Evolutionary conservation across 2,329 filamentous ascomycete species (phyloP).

Genomic region (Neofusicoccum umdonicola): DNA sequence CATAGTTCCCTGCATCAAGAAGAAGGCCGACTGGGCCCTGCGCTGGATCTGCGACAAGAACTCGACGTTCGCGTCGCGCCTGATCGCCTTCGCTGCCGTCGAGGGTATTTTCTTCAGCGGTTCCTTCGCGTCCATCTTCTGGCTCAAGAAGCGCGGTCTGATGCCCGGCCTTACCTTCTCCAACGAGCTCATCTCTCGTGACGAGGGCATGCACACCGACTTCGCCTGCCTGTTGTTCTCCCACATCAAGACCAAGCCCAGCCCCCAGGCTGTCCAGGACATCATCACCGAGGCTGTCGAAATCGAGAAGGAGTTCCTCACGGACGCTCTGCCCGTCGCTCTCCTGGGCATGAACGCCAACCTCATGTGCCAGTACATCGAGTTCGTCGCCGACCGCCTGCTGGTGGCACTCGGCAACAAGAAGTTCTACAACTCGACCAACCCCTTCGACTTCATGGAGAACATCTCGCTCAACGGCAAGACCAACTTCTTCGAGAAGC

Average conservation of each 20-base stretch:
- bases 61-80: conserved; percentile 91
- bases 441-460: conserved; percentile 99
- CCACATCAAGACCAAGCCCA: conserved; percentile 90
- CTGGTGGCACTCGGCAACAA: conserved; percentile 89
- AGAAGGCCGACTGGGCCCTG: conserved; percentile 98
- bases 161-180: conserved; percentile 99
- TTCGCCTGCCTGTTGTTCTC: conserved; percentile 97
- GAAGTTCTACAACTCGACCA: conserved; percentile 87
- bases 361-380: conserved; percentile 99
- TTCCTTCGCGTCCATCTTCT: conserved; percentile 98
- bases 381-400: conserved; percentile 96
- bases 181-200: conserved; percentile 99
- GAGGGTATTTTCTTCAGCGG: conserved; percentile 99
- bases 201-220: conserved; percentile 98
- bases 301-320: conserved; percentile 98
- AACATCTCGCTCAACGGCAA: conserved; percentile 98
- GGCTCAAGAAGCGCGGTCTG: conserved; percentile 99
- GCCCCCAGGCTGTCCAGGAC: conserved; percentile 73
- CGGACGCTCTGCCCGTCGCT: conserved; percentile 86
- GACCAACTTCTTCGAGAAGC: conserved; percentile 99
- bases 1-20: conserved; percentile 88
- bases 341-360: conserved; percentile 96
- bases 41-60: conserved; percentile 91
- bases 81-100: conserved; percentile 94
- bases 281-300: conserved; percentile 92